phyloP scores from a whole-genome alignment of 129 eudicot genomes.

The Dittrichia graveolens region DNA sequence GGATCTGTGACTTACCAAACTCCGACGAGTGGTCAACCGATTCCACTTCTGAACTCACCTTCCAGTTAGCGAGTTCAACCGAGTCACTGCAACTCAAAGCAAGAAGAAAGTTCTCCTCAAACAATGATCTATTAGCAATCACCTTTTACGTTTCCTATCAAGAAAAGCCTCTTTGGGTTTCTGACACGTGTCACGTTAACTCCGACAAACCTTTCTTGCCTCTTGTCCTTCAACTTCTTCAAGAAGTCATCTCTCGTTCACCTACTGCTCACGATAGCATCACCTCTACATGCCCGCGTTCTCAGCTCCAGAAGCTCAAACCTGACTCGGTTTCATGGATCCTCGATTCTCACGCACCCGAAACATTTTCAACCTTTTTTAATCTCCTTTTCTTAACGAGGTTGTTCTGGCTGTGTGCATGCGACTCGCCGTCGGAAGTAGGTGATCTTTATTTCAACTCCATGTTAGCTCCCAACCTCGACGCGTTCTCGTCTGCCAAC shows the following conservation, averaged over 20 bases:
- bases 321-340: conserved; percentile 73
- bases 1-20: conserved; percentile 79
- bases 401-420: conserved; percentile 77
- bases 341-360: conserved; percentile 78
- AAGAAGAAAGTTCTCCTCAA: conserved; percentile 44
- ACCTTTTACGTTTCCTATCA: conserved; percentile 51
- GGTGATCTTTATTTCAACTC: conserved; percentile 72
- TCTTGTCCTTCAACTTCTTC: conserved; percentile 75
- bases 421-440: conserved; percentile 73
- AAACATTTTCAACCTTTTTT: conserved; percentile 76
- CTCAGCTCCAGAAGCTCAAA: conserved; percentile 61
- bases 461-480: conserved; percentile 65
- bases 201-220: conserved; percentile 82
- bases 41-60: conserved; percentile 48
- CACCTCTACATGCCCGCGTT: conserved; percentile 51
- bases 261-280: conserved; percentile 62
- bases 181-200: conserved; percentile 68
- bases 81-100: conserved; percentile 63
- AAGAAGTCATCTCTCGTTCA: conserved; percentile 63
- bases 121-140: conserved; percentile 41
- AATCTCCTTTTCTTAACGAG: conserved; percentile 63
- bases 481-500: conserved; percentile 45
- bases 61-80: conserved; percentile 46
- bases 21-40: conserved; percentile 60
- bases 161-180: conserved; percentile 64